Base-by-base conservation (phyloP, 257 asterid species). In the Eucommia ulmoides region DNA sequence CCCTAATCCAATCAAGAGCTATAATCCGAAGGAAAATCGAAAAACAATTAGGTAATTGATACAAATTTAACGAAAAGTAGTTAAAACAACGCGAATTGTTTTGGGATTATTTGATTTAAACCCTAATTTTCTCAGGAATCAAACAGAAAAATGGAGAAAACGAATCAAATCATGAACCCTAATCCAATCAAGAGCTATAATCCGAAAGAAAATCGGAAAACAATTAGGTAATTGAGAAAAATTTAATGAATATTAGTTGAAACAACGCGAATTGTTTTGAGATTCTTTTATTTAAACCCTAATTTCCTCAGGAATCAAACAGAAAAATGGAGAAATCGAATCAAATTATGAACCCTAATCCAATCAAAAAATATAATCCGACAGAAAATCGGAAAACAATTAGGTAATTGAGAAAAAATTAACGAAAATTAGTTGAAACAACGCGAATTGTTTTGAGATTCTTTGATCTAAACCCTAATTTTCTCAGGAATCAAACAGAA, bases 401-500 rank as follows among this genome's bases (percentile, higher is more conserved):
- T 42, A 10, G 8, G 15, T n/a, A n/a, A n/a, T n/a, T n/a, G n/a
- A n/a, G n/a, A n/a, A n/a, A n/a, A n/a, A n/a, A n/a, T n/a, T n/a
- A n/a, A n/a, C n/a, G n/a, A n/a, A n/a, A n/a, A n/a, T n/a, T n/a
- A n/a, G n/a, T n/a, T n/a, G n/a, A n/a, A n/a, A n/a, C n/a, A n/a
- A n/a, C n/a, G n/a, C n/a, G n/a, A n/a, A n/a, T n/a, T n/a, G n/a
- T n/a, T n/a, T n/a, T n/a, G n/a, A n/a, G n/a, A n/a, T n/a, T n/a
- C n/a, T n/a, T n/a, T n/a, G n/a, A n/a, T n/a, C n/a, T n/a, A n/a
- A n/a, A n/a, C n/a, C 23, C 2, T 24, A 33, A 23, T 19, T 17
- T 41, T 41, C n/a, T 22, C 52, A 49, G 50, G 53, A 33, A 44
- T 41, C 29, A 46, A 51, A 26, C 41, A 21, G 21, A 33, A 29